A percentile compares a stretch with the other conserved stretches of the same genome.
These are phyloP conservation scores for Xylaria sp. DNA, from an alignment of 2,329 filamentous ascomycete genomes.

Conservation along the genomic window DNA sequence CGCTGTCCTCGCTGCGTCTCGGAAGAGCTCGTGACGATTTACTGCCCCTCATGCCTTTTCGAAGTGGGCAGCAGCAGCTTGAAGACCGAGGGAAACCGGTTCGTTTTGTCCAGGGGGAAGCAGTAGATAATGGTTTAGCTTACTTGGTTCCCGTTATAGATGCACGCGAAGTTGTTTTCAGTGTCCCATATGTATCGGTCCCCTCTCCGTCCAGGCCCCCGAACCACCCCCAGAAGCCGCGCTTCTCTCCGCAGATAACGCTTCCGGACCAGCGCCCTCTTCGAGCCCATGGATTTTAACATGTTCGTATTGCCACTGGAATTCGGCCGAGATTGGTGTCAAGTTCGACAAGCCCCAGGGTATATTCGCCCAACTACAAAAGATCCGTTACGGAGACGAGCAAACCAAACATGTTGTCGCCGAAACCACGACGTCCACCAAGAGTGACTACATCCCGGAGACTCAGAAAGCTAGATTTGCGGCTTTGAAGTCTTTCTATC, in stretches of 20 bases:
- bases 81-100: constrained; percentile 90
- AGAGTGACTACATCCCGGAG: constrained; percentile 58
- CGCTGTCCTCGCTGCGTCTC: constrained; percentile 86
- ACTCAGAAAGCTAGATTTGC: constrained; percentile 47
- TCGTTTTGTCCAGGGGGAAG: constrained; percentile 29
- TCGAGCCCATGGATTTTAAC: constrained; percentile 66
- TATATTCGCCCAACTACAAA: constrained; percentile 73
- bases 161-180: constrained; percentile 95
- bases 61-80: constrained; percentile 92
- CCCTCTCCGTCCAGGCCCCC: constrained; percentile 67
- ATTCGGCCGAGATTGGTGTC: constrained; percentile 80
- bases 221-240: constrained; percentile 49
- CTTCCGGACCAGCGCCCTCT: constrained; percentile 29
- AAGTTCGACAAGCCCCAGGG: constrained; percentile 85
- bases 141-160: constrained; percentile 39
- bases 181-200: constrained; percentile 81
- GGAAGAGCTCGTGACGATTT: constrained; percentile 93
- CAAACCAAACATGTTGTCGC: constrained; percentile 27
- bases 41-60: constrained; percentile 91
- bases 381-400: constrained; percentile 58
- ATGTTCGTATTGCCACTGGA: constrained; percentile 92
- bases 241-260: constrained; percentile 41
- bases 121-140: background rate
- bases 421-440: constrained; percentile 31
- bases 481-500: constrained; percentile 74